Evolutionary conservation across 1,284 basidiomycete species (phyloP).

Genomic region (Peniophora sp.): DNA sequence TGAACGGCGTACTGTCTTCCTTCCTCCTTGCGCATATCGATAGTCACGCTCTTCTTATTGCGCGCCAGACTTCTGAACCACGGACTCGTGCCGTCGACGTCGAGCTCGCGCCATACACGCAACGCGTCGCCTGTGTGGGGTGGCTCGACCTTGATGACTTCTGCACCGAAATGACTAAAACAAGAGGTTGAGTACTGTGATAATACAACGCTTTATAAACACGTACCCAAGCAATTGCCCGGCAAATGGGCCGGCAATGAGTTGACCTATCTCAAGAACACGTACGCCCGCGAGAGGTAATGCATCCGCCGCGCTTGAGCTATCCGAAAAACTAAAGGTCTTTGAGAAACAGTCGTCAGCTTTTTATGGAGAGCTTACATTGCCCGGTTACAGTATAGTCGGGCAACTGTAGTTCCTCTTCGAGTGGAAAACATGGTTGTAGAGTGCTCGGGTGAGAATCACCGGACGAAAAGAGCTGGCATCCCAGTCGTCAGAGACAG

Average conservation of each 20-base stretch:
- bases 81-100: conserved; percentile 60
- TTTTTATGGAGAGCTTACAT: too few relatives aligned
- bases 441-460: too few relatives aligned
- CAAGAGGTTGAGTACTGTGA: neutral
- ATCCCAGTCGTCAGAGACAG: too few relatives aligned
- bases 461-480: too few relatives aligned
- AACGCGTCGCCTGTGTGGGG: conserved; percentile 55
- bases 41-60: conserved; percentile 67
- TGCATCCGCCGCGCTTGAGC: too few relatives aligned
- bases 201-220: neutral
- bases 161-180: conserved; percentile 62
- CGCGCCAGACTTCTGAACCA: conserved; percentile 65
- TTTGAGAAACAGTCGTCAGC: too few relatives aligned
- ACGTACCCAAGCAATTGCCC: conserved; percentile 60
- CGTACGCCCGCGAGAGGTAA: conserved; percentile 52
- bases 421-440: too few relatives aligned
- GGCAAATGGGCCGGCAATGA: conserved; percentile 66
- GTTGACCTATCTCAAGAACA: conserved; percentile 62
- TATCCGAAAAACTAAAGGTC: too few relatives aligned
- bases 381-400: too few relatives aligned
- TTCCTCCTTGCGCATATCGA: conserved; percentile 52
- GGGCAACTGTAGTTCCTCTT: too few relatives aligned
- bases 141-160: conserved; percentile 64
- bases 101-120: conserved; percentile 64
- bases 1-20: conserved; percentile 55